Percentiles rank a stretch among this genome's conserved stretches.
Conservation (phyloP, 768 basidiomycete genomes). For the Symmetrospora coprosmae region DNA sequence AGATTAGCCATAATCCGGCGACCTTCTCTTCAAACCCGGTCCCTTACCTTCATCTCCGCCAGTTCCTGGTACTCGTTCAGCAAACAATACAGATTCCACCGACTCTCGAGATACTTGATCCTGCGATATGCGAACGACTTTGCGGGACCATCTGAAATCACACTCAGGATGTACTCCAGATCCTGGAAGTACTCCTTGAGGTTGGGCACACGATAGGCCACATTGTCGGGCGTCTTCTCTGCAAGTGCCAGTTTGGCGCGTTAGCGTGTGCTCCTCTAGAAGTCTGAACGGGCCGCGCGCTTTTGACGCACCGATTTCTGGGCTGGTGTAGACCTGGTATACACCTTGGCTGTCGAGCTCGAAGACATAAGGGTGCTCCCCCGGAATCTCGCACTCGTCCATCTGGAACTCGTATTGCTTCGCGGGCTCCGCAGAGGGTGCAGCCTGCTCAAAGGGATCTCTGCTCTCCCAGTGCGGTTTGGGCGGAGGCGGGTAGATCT, state of each 20-base stretch:
- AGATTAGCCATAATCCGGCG: not conserved
- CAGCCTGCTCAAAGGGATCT: slow-evolving; percentile 30
- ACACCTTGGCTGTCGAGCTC: slow-evolving; percentile 76
- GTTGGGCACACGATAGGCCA: slow-evolving; percentile 62
- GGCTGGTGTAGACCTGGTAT: slow-evolving; percentile 57
- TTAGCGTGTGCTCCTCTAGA: not conserved
- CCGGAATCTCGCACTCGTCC: slow-evolving; percentile 60
- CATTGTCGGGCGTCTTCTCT: slow-evolving; percentile 38
- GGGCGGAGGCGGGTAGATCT: slow-evolving; percentile 79
- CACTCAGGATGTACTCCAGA: slow-evolving; percentile 73
- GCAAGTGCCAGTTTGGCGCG: not conserved
- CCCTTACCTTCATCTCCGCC: slow-evolving; percentile 81
- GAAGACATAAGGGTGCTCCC: slow-evolving; percentile 47
- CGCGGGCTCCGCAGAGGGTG: slow-evolving; percentile 23
- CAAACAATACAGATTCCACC: slow-evolving; percentile 83
- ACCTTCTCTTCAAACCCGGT: not conserved
- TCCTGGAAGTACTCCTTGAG: slow-evolving; percentile 93
- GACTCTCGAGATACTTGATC: slow-evolving; percentile 77
- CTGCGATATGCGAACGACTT: slow-evolving; percentile 89
- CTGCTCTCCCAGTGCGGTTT: slow-evolving; percentile 81
- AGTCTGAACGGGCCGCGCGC: not conserved
- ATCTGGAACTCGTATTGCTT: slow-evolving; percentile 47
- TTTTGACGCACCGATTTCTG: not conserved
- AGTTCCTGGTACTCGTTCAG: slow-evolving; percentile 87
- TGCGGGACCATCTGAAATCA: slow-evolving; percentile 87